These are phyloP conservation scores for Scleroderma citrinum DNA, from an alignment of 768 basidiomycete genomes.

Conservation along the genomic window DNA sequence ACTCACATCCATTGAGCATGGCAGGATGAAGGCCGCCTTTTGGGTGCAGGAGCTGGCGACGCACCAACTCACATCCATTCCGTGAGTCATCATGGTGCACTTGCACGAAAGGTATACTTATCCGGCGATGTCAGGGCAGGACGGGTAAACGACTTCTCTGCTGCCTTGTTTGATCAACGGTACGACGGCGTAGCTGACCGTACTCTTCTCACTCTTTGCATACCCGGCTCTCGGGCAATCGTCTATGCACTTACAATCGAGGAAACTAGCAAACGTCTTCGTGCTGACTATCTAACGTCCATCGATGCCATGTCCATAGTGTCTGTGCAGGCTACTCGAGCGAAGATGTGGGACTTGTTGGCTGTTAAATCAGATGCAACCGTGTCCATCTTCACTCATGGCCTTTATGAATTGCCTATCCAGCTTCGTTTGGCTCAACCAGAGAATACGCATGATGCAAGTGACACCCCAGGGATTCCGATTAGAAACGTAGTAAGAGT, in stretches of 20 bases:
- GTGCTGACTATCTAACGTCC: slow-evolving; percentile 33
- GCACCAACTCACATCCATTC: slow-evolving; percentile 38
- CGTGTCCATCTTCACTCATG: slow-evolving; percentile 59
- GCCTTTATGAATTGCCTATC: slow-evolving; percentile 39
- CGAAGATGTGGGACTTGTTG: slow-evolving; percentile 62
- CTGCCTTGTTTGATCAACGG: slow-evolving; percentile 59
- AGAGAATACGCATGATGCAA: not conserved
- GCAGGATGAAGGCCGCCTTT: slow-evolving; percentile 62
- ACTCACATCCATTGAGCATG: slow-evolving; percentile 44
- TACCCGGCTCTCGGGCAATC: slow-evolving; percentile 41
- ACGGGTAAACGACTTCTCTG: slow-evolving; percentile 32
- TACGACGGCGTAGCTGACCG: slow-evolving; percentile 50
- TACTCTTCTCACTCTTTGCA: slow-evolving; percentile 50
- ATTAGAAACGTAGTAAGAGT: slow-evolving; percentile 37
- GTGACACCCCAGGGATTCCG: slow-evolving; percentile 3
- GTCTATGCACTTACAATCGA: slow-evolving; percentile 44
- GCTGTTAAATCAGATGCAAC: slow-evolving; percentile 51
- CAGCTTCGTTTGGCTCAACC: slow-evolving; percentile 19
- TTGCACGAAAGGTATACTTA: slow-evolving; percentile 1
- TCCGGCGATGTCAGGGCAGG: slow-evolving; percentile 3
- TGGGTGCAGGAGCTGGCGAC: slow-evolving; percentile 64
- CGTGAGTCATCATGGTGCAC: slow-evolving; percentile 38
- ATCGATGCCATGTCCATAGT: slow-evolving; percentile 46
- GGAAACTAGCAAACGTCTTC: slow-evolving; percentile 36
- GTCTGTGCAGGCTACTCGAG: slow-evolving; percentile 59